Evolutionary conservation across 1,284 basidiomycete genomes (phyloP).

Genomic region (Sanghuangporus weigelae): DNA sequence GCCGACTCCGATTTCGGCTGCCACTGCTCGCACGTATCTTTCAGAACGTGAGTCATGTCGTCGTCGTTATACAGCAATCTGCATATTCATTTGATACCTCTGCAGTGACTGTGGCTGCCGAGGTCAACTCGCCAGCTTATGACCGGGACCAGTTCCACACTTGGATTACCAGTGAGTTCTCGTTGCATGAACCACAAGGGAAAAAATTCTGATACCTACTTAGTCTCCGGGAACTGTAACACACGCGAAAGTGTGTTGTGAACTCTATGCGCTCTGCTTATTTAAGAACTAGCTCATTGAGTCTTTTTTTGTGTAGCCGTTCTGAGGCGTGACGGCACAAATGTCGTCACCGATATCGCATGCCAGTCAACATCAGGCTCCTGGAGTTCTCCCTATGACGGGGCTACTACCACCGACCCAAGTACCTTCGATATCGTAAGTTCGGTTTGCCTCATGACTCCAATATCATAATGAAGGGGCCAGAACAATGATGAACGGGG

Average conservation of each 20-base stretch:
- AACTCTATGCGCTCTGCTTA: neutral
- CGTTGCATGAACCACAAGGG: neutral
- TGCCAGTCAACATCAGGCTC: slow-evolving; percentile 42
- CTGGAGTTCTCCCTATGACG: slow-evolving; percentile 51
- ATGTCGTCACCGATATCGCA: slow-evolving; percentile 36
- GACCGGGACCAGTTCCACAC: slow-evolving; percentile 37
- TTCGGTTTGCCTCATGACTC: neutral
- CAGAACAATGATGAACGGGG: neutral
- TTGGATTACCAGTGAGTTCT: slow-evolving; percentile 39
- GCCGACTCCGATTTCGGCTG: slow-evolving; percentile 32
- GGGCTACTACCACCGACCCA: slow-evolving; percentile 36
- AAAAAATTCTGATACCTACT: neutral
- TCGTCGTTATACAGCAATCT: neutral
- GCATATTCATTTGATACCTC: neutral
- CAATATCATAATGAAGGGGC: neutral
- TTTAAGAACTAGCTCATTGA: slow-evolving; percentile 1
- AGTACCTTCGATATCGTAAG: slow-evolving; percentile 49
- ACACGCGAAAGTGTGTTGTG: slow-evolving; percentile 43
- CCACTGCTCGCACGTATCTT: slow-evolving; percentile 35
- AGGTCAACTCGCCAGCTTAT: slow-evolving; percentile 44
- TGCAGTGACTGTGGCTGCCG: slow-evolving; percentile 39
- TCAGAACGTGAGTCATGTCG: slow-evolving; percentile 27
- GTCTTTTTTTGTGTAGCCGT: slow-evolving; percentile 32
- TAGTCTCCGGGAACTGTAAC: slow-evolving; percentile 48
- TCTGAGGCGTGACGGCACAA: slow-evolving; percentile 47